Base-by-base conservation (phyloP, 345 rosid species). In the Durio zibethinus region DNA sequence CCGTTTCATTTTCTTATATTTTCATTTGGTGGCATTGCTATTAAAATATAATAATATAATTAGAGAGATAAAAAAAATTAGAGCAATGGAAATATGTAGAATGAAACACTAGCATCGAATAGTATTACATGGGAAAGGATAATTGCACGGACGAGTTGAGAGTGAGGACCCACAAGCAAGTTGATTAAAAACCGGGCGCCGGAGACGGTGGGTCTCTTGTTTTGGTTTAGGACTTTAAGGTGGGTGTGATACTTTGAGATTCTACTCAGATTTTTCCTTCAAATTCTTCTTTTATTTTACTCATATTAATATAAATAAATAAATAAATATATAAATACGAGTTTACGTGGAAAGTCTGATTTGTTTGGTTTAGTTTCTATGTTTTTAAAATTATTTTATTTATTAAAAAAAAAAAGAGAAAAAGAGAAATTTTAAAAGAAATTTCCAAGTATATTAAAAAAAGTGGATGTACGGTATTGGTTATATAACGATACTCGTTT, bases 401-500 rank as follows among this genome's bases (percentile, higher is more conserved):
- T 25, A 1, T 57, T 23, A 1, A 10, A 23, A 10, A 2, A 4
- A 57, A 18, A 50, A 1, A 50, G n/a, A 18, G n/a, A 57, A 3
- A 21, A 1, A 56, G 1, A n/a, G 25, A 56, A 7, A 20, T n/a
- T n/a, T 6, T n/a, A n/a, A 0, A 4, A 11, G 20, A 11, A 4
- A 25, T 61, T 61, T 56, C 27, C 27, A 21, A 38, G 40, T 5
- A 38, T n/a, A 11, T 10, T 2, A 15, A 48, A 48, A 11, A 27
- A 29, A 21, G 68, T 73, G 33, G 47, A 78, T 25, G 76, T 76
- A 85, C 79, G 80, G 80, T 77, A 73, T 62, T 40, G 4, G 4
- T 3, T 48, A 77, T 35, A 56, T 36, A 27, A n/a, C 16, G 50
- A 70, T 79, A 74, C 81, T 21, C 85, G 80, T 75, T 78, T 66